Base-by-base conservation (phyloP, 805 yeast genomes). In the Candida qinlingensis region DNA sequence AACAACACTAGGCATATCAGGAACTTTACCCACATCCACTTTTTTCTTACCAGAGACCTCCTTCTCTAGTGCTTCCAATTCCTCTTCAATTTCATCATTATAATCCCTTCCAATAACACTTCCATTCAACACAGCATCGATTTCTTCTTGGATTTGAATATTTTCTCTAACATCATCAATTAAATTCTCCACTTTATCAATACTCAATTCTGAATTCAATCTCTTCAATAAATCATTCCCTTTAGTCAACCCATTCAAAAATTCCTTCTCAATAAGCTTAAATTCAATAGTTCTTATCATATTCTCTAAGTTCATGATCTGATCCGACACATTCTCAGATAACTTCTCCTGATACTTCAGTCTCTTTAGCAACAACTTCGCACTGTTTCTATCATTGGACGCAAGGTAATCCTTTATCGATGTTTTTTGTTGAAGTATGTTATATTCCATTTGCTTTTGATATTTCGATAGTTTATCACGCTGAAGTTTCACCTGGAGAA, bases 71-170 rank as follows among this genome's bases (percentile, higher is more conserved):
- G 82, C 86, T 50, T 88, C 96, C 65, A 94, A 79, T 68, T 94
- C 99, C 57, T 91, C 97, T 59, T 91, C 94, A 64, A 92, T 80
- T 68, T 94, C 99, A 59, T 90, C 97, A 59, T 89, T 96, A 62
- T 87, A 57, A 42, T 66, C 58, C 19, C 57, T 56, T 4, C 70
- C 72, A 5, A 65, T 59, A 5, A 64, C 56, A n/a, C 69, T 63
- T 34, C 56, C 62, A 4, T 70, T 57, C 43, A 87, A 65, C 38
- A 77, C 63, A 35, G 77, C 80, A 52, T 81, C 76, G 6, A 86
- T 75, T 58, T 87, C 91, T 44, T 85, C 80, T 59, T 89, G 97
- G 59, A 87, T 84, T 29, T 83, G 74, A 12, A 83, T 73, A 43
- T 92, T 96, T 26, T 88, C 96, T 42, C 85, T 87, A 25, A 87